Percentiles rank a stretch among this genome's conserved stretches.
phyloP scores from a whole-genome alignment of 202 grass and related monocot genomes.

The Panicum virgatum region DNA sequence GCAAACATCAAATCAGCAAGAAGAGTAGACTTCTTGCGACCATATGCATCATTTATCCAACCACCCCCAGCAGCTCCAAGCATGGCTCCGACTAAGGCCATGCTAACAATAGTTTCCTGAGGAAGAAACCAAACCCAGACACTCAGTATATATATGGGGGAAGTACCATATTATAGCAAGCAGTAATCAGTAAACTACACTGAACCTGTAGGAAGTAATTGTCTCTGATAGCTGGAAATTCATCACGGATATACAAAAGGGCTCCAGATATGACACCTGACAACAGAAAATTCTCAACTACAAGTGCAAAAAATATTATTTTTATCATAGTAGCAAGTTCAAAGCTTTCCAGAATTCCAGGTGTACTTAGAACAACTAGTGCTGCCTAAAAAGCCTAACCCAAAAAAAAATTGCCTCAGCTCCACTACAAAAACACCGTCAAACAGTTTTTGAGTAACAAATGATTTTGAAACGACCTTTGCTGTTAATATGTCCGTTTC shows the following conservation, averaged over 20 bases:
- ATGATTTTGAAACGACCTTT: not conserved
- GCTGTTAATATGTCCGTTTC: conserved; percentile 7
- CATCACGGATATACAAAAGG: conserved; percentile 89
- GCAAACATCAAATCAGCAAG: conserved; percentile 82
- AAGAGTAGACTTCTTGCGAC: conserved; percentile 83
- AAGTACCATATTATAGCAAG: not conserved
- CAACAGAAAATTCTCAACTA: conserved; percentile 35
- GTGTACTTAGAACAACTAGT: not conserved
- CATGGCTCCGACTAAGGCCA: conserved; percentile 90
- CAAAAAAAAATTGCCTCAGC: not conserved
- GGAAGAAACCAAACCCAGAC: conserved; percentile 25
- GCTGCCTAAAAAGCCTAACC: not conserved
- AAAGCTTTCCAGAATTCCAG: not conserved
- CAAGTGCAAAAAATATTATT: not conserved
- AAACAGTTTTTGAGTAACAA: not conserved
- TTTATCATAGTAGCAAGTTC: not conserved
- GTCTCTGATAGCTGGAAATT: conserved; percentile 67
- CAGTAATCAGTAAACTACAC: not conserved
- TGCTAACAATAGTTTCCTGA: conserved; percentile 98
- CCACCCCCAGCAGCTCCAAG: conserved; percentile 81
- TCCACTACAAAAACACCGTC: not conserved
- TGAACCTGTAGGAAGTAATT: conserved; percentile 87
- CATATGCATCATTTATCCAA: conserved; percentile 89
- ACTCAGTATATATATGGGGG: not conserved
- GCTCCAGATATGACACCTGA: conserved; percentile 96